These are phyloP conservation scores for Stemphylium lycopersici DNA, from an alignment of 2,329 filamentous ascomycete genomes.

Conservation along the genomic window DNA sequence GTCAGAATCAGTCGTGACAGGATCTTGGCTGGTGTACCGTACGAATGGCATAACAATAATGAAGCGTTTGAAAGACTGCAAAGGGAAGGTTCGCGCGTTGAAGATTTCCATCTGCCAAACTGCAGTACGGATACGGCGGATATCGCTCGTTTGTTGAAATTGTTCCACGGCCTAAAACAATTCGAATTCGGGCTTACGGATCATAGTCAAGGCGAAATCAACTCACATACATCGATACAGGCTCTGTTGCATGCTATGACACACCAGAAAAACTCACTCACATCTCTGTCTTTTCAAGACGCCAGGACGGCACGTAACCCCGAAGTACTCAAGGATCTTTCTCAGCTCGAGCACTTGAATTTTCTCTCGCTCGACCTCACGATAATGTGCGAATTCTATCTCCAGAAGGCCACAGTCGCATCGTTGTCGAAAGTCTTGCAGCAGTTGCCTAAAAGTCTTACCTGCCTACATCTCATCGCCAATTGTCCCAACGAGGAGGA, in stretches of 20 bases:
- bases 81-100: conserved; percentile 3
- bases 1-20: not conserved
- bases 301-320: not conserved
- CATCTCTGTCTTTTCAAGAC: not conserved
- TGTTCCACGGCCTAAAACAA: not conserved
- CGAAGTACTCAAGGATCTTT: not conserved
- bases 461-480: conserved; percentile 2
- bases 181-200: not conserved
- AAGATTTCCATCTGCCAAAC: not conserved
- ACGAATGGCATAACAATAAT: not conserved
- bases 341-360: not conserved
- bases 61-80: not conserved
- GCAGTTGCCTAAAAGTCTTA: conserved; percentile 3
- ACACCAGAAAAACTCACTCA: conserved; percentile 4
- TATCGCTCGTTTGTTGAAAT: not conserved
- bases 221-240: not conserved
- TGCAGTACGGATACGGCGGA: not conserved
- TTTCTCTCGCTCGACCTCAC: not conserved
- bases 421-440: not conserved
- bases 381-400: not conserved
- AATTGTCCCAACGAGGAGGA: not conserved
- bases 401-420: not conserved
- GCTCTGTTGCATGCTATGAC: not conserved
- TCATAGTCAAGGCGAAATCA: too few relatives aligned
- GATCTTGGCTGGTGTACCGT: not conserved